Conservation (phyloP, 257 asterid genomes). For the Knoxia roxburghii region DNA sequence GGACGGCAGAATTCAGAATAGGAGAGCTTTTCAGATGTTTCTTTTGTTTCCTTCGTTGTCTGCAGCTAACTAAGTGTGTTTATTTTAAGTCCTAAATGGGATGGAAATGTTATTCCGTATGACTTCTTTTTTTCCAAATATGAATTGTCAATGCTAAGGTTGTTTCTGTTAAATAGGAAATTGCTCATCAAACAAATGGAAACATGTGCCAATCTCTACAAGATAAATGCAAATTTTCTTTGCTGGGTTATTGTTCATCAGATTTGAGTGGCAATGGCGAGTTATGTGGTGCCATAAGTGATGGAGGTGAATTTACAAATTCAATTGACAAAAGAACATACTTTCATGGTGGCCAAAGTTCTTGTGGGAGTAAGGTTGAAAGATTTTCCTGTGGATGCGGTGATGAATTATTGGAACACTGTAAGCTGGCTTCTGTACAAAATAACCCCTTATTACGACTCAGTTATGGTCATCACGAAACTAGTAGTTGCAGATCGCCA, state of each 20-base stretch:
- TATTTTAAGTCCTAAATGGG: not conserved
- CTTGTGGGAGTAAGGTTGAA: slow-evolving; percentile 18
- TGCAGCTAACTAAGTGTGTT: not conserved
- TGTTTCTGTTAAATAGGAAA: slow-evolving; percentile 33
- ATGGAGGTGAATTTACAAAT: slow-evolving; percentile 10
- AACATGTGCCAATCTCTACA: slow-evolving; percentile 58
- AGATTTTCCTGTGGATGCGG: slow-evolving; percentile 55
- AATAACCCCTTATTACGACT: slow-evolving; percentile 51
- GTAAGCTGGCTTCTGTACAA: slow-evolving; percentile 26
- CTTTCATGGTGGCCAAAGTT: slow-evolving; percentile 10
- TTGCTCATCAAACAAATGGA: slow-evolving; percentile 48
- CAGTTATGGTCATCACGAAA: slow-evolving; percentile 26
- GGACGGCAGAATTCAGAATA: not conserved
- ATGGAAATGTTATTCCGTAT: not conserved
- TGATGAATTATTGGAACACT: slow-evolving; percentile 29
- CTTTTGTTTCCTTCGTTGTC: not conserved
- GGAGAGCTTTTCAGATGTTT: not conserved
- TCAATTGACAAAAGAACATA: slow-evolving; percentile 18
- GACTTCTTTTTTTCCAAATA: not conserved
- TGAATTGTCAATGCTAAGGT: not conserved
- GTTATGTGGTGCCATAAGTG: slow-evolving; percentile 23
- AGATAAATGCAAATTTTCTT: slow-evolving; percentile 49
- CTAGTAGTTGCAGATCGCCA: slow-evolving; percentile 24
- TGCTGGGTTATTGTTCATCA: slow-evolving; percentile 55
- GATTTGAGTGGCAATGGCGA: slow-evolving; percentile 29